Percentiles rank a stretch among this genome's conserved stretches.
These are phyloP conservation scores for Chlorella sp. DNA, from an alignment of 139 green algal species.

Conservation along the genomic window DNA sequence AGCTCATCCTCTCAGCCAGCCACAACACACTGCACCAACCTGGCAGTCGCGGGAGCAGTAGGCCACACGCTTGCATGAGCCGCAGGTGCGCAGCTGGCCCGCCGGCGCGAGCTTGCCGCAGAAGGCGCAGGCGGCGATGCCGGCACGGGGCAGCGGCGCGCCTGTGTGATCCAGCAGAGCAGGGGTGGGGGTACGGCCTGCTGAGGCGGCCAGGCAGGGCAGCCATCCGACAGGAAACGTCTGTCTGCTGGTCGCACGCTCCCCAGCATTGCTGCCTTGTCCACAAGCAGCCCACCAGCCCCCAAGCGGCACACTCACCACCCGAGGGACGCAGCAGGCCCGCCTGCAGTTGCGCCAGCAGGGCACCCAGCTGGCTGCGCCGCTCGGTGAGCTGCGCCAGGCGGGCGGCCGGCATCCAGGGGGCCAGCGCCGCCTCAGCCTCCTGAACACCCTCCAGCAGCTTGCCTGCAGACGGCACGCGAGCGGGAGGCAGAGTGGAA, in stretches of 20 bases:
- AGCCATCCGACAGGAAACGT: no score
- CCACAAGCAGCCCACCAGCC: neutral
- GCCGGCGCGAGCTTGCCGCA: neutral
- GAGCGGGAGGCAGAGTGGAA: neutral
- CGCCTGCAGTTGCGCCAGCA: constrained; percentile 13
- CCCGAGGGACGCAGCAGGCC: neutral
- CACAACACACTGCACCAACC: neutral
- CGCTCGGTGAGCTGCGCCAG: constrained; percentile 11
- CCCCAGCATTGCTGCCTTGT: no score
- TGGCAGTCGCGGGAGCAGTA: constrained; percentile 28
- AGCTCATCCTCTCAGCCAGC: no score
- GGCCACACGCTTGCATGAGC: constrained; percentile 3
- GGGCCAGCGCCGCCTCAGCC: neutral
- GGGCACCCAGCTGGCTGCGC: neutral
- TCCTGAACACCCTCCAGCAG: neutral
- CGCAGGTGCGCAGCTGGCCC: neutral
- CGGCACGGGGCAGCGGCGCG: neutral
- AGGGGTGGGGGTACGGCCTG: neutral
- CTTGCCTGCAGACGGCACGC: neutral
- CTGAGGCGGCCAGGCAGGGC: no score
- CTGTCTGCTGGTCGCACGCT: no score
- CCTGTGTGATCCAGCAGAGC: neutral
- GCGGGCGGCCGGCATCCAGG: constrained; percentile 13
- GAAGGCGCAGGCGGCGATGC: neutral
- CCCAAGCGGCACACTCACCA: neutral